Evolutionary conservation across 768 basidiomycete species (phyloP), one percentile per base, ranked within the genome.

Genomic region (Cantharellus cinnabarinus): DNA sequence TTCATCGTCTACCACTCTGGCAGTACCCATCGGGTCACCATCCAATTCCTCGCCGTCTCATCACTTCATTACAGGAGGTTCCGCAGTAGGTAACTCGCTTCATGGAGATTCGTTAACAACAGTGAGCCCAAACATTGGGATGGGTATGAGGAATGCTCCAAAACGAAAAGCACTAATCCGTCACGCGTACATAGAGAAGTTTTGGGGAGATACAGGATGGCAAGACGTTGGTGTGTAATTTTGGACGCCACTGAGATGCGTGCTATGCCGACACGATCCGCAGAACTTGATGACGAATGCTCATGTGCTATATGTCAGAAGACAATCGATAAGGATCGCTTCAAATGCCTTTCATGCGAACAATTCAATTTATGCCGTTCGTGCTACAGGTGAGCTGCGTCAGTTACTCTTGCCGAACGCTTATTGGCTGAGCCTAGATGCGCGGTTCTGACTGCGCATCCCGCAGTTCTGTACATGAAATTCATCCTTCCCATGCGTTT

Each of bases 401-500:
- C 14, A 29, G 14, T 62, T 51, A 51, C 29, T 34, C 5, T 56
- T 39, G 40, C 44, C 54, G 52, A 10, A 7, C 7, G 52, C 52
- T 37, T 54, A 14, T 37, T 54, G 10, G 10, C 35, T 10, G 7
- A 54, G 7, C 52, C 7, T 1, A 10, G 10, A 7, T 54, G 10
- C 10, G 29, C 44, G 10, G 44, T 29, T 35, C 7, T 60, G 5
- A 10, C 50, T 54, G 55, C 48, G 59, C 4, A 54, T 48, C 40
- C 59, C 58, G 53, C 62, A 90, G 89, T 66, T 81, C 87, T 71
- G 89, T 91, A 5, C 87, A 93, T 63, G 88, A 91, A 65, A 78
- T 94, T 14, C 91, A 97, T 65, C 93, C 91, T 1, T 77, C 79
- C 0, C 89, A 97, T 66, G 80, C 85, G 2, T 95, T 94, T 74